phyloP scores from a whole-genome alignment of 164 flowering plant genomes.

The Umbilicus rupestris region DNA sequence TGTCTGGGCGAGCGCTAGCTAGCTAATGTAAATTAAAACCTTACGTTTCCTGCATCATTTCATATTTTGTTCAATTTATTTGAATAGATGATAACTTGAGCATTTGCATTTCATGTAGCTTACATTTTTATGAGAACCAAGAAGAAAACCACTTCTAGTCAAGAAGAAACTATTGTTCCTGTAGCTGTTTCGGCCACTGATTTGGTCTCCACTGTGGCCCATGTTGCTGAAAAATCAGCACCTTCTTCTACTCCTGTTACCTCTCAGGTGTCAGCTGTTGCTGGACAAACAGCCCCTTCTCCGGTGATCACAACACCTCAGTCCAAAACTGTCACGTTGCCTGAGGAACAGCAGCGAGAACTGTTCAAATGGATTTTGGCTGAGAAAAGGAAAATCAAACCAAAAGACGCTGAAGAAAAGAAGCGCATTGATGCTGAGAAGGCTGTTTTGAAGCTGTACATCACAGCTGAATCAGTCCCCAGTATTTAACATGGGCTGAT shows the following conservation, averaged over 20 bases:
- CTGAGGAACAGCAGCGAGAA: slow-evolving; percentile 59
- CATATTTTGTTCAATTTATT: not conserved
- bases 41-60: not conserved
- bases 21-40: not conserved
- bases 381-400: slow-evolving; percentile 71
- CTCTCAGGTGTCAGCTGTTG: not conserved
- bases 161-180: slow-evolving; percentile 17
- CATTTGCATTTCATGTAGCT: slow-evolving; percentile 19
- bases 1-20: not conserved
- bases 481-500: slow-evolving; percentile 14
- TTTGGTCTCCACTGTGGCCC: not conserved
- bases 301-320: slow-evolving; percentile 20
- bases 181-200: slow-evolving; percentile 23
- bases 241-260: not conserved
- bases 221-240: slow-evolving; percentile 15
- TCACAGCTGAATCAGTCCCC: slow-evolving; percentile 56
- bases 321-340: slow-evolving; percentile 37
- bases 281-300: slow-evolving; percentile 17
- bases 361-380: slow-evolving; percentile 82
- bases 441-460: slow-evolving; percentile 67
- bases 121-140: slow-evolving; percentile 28
- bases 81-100: not conserved
- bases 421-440: slow-evolving; percentile 79
- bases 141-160: slow-evolving; percentile 25
- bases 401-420: slow-evolving; percentile 54